phyloP scores from a whole-genome alignment of 768 basidiomycete species.

The Myochromella boudieri region DNA sequence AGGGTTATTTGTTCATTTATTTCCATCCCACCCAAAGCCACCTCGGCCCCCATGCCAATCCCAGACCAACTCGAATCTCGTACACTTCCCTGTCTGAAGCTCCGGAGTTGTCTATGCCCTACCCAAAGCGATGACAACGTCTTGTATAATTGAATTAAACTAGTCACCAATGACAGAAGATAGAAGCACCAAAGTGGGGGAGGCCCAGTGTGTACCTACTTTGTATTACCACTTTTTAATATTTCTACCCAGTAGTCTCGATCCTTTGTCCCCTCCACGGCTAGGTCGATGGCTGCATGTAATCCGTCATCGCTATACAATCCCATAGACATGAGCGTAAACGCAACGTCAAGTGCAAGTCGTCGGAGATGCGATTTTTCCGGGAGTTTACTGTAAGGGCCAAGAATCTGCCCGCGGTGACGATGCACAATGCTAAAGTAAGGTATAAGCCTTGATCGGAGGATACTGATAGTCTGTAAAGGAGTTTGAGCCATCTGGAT shows the following conservation, averaged over 20 bases:
- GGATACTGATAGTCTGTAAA: conserved; percentile 42
- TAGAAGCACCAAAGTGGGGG: too few species aligned
- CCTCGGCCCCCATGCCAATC: too few species aligned
- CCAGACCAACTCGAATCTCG: too few species aligned
- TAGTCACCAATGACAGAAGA: too few species aligned
- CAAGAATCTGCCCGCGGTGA: conserved; percentile 67
- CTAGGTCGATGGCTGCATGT: conserved; percentile 30
- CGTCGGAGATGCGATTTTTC: conserved; percentile 39
- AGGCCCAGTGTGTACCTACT: too few species aligned
- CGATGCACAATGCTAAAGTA: conserved; percentile 81
- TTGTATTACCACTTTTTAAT: too few species aligned
- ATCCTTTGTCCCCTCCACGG: conserved; percentile 37
- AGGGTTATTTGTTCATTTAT: too few species aligned
- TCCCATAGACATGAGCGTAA: conserved; percentile 25
- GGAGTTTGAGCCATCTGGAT: neutral
- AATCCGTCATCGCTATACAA: conserved; percentile 9
- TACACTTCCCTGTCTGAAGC: too few species aligned
- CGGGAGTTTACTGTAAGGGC: conserved; percentile 78
- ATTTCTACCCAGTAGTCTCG: conserved; percentile 38
- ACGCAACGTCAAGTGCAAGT: conserved; percentile 66
- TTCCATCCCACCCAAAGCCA: too few species aligned
- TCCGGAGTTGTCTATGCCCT: too few species aligned
- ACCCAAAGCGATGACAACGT: too few species aligned
- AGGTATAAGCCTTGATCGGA: conserved; percentile 67
- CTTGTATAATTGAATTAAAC: too few species aligned